Percentiles rank a stretch among this genome's conserved stretches.
Conservation (phyloP, 2,329 filamentous ascomycete species). For the Alternaria atra region DNA sequence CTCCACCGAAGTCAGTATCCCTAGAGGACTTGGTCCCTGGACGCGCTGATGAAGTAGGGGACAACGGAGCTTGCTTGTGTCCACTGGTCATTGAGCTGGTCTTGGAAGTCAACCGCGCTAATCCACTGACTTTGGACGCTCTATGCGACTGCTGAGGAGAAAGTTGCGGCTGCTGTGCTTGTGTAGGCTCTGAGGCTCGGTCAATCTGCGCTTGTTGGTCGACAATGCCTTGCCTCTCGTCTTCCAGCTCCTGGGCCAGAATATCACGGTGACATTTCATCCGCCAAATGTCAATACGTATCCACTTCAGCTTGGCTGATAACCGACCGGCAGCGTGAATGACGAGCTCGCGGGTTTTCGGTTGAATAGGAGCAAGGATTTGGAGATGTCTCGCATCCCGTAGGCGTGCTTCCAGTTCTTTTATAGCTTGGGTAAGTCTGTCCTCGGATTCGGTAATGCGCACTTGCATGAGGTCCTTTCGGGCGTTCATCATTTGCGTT, state of each 20-base stretch:
- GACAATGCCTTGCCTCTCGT: constrained; percentile 66
- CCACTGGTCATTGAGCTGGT: constrained; percentile 44
- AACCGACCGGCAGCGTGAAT: constrained; percentile 85
- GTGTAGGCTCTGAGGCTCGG: constrained; percentile 32
- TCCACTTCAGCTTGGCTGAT: constrained; percentile 90
- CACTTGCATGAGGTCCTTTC: constrained; percentile 81
- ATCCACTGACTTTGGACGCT: constrained; percentile 41
- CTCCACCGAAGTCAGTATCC: constrained; percentile 49
- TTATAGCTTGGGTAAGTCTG: constrained; percentile 75
- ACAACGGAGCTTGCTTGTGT: constrained; percentile 42
- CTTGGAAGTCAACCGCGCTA: constrained; percentile 49
- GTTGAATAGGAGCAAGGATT: constrained; percentile 87
- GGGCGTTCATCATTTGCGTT: constrained; percentile 83
- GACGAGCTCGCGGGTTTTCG: constrained; percentile 86
- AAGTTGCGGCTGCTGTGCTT: constrained; percentile 30
- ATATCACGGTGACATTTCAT: constrained; percentile 92
- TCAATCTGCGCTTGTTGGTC: constrained; percentile 42
- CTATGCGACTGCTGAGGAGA: constrained; percentile 38
- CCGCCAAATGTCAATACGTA: constrained; percentile 91
- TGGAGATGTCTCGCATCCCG: constrained; percentile 91
- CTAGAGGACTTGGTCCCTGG: constrained; percentile 50
- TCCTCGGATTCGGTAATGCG: constrained; percentile 86
- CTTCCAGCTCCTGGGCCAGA: constrained; percentile 82
- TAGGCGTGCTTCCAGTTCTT: constrained; percentile 81
- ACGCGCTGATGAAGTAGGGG: constrained; percentile 39